Evolutionary conservation across 2,329 filamentous ascomycete genomes (phyloP).

Genomic region (Talaromyces piceae): DNA sequence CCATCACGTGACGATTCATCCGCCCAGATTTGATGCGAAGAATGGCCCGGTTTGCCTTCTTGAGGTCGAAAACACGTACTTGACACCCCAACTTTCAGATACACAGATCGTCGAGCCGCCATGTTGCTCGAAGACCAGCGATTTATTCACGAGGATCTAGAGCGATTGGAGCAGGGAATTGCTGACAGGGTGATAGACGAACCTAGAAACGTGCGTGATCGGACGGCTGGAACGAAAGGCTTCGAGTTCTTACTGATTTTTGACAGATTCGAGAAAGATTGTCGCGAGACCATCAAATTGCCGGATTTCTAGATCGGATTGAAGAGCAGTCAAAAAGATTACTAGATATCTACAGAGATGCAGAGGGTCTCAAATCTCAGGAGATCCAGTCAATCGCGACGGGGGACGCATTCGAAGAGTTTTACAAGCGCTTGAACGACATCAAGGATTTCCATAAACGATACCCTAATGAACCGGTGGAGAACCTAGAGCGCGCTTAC

Average conservation of each 20-base stretch:
- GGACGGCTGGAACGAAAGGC: constrained; percentile 1
- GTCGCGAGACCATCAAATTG: constrained; percentile 84
- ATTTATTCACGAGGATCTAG: constrained; percentile 90
- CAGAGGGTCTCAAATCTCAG: constrained; percentile 60
- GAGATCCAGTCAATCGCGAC: constrained; percentile 79
- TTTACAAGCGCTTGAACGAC: constrained; percentile 74
- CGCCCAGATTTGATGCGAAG: constrained; percentile 10
- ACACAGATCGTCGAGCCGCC: constrained; percentile 12
- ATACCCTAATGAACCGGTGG: constrained; percentile 90
- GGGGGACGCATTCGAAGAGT: constrained; percentile 82
- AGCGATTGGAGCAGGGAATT: constrained; percentile 89
- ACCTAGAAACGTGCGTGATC: constrained; percentile 65
- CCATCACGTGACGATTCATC: constrained; percentile 19
- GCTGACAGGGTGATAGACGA: constrained; percentile 84
- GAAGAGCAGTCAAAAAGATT: constrained; percentile 76
- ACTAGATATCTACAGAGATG: constrained; percentile 76
- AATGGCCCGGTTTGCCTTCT: background rate
- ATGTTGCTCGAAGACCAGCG: constrained; percentile 92
- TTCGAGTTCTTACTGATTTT: constrained; percentile 9
- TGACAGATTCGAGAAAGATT: constrained; percentile 76
- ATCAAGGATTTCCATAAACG: constrained; percentile 83
- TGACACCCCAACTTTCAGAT: background rate
- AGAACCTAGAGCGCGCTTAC: constrained; percentile 91
- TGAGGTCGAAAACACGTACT: background rate
- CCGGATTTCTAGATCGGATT: constrained; percentile 78